Base-by-base conservation (phyloP, 2,329 filamentous ascomycete genomes). In the Venturia carpophila region DNA sequence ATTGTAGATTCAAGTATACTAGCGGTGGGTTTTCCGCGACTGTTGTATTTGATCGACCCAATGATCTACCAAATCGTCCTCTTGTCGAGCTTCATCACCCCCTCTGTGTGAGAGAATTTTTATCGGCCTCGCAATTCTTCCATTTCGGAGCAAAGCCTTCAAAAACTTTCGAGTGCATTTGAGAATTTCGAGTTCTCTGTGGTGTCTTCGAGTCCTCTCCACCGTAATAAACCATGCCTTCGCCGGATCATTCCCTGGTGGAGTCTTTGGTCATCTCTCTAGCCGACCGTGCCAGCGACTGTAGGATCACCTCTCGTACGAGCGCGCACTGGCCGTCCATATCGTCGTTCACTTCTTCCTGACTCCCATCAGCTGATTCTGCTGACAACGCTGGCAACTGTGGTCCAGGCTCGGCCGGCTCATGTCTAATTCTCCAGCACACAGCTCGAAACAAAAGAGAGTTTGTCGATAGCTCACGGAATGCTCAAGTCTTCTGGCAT, bases 401-500 rank as follows among this genome's bases (percentile, higher is more conserved):
- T 3, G 21, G 21, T 27, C 11, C 21, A 27, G 24, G 21, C 21
- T 15, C 21, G 9, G 21, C 24, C 13, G 21, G 47, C 47, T 52
- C 24, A 27, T 17, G 11, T 52, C 47, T 52, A 27, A 27, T 17
- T 52, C 10, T 27, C 27, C 24, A 52, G 47, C 47, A 52, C 47
- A 27, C 7, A 27, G 27, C 13, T 52, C 47, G 21, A 27, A 52
- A 34, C 30, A 13, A 52, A 27, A 10, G 9, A 11, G 21, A 11
- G 7, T 52, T 42, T 39, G 39, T 13, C 30, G 34, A 60, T 60
- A 42, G 39, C 49, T 66, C 45, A 66, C 24, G 65, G 62, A 62
- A 66, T 42, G 30, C 30, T 60, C 34, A 24, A 15, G 11, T 75
- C 78, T 58, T 77, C 77, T 27, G 79, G 79, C 79, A 81, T 80